Conservation (phyloP, 768 basidiomycete genomes). For the Tricholoma flavovirens region DNA sequence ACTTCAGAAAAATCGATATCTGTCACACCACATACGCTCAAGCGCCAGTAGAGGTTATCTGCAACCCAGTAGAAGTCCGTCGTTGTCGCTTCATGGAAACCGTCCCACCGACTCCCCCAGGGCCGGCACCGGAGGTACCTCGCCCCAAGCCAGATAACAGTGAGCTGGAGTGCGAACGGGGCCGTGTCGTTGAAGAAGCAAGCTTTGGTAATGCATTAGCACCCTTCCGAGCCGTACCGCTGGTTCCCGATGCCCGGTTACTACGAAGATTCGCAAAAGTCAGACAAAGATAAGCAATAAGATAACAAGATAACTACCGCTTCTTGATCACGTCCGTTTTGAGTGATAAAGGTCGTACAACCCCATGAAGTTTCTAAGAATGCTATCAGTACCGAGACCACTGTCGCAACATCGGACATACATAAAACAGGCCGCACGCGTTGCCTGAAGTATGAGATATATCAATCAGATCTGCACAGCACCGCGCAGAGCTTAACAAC, state of each 20-base stretch:
- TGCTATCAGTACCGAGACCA: slow-evolving; percentile 6
- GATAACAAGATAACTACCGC: slow-evolving; percentile 41
- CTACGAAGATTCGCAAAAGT: slow-evolving; percentile 29
- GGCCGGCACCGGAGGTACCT: slow-evolving; percentile 12
- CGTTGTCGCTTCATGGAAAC: slow-evolving; percentile 73
- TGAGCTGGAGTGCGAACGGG: slow-evolving; percentile 65
- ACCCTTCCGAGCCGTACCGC: slow-evolving; percentile 59
- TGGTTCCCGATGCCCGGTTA: slow-evolving; percentile 76
- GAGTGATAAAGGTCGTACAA: slow-evolving; percentile 87
- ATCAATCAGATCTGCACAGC: slow-evolving; percentile 6
- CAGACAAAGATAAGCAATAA: slow-evolving; percentile 5
- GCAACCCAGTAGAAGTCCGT: slow-evolving; percentile 62
- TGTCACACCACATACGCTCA: slow-evolving; percentile 11
- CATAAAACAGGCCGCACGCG: slow-evolving; percentile 90
- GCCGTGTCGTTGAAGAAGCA: slow-evolving; percentile 67
- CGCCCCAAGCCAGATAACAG: slow-evolving; percentile 39
- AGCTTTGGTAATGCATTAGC: slow-evolving; percentile 63
- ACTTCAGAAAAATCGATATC: not conserved
- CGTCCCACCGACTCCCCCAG: slow-evolving; percentile 25
- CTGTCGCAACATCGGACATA: slow-evolving; percentile 36
- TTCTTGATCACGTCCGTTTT: slow-evolving; percentile 99
- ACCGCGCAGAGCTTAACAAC: slow-evolving; percentile 5
- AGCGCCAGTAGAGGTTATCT: slow-evolving; percentile 32
- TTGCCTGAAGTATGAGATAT: slow-evolving; percentile 47
- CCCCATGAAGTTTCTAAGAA: slow-evolving; percentile 87